A percentile compares a stretch with the other conserved stretches of the same genome.
Conservation (phyloP, 2,329 filamentous ascomycete genomes). For the Drechmeria coniospora region DNA sequence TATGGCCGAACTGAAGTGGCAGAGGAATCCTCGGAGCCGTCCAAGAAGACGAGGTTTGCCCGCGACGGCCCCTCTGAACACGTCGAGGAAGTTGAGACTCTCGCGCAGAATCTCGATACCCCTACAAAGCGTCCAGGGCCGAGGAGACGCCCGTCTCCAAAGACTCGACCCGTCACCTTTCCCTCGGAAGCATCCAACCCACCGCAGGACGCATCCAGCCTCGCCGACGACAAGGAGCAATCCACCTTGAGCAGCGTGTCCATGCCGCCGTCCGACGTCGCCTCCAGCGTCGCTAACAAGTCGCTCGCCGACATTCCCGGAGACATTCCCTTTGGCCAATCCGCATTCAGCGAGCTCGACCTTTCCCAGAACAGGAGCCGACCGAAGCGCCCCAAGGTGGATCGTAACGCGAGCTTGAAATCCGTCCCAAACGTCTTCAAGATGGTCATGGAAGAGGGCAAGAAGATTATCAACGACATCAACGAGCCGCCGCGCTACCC, state of each 20-base stretch:
- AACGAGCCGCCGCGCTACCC: slow-evolving; percentile 38
- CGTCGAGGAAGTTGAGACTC: slow-evolving; percentile 19
- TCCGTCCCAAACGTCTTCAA: slow-evolving; percentile 47
- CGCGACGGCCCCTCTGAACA: slow-evolving; percentile 9
- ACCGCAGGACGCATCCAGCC: slow-evolving; percentile 13
- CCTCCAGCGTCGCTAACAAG: slow-evolving; percentile 27
- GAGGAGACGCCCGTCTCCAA: slow-evolving; percentile 13
- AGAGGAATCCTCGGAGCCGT: slow-evolving; percentile 9
- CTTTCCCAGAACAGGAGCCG: slow-evolving; percentile 30
- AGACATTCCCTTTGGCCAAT: slow-evolving; percentile 49
- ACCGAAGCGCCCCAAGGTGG: slow-evolving; percentile 28
- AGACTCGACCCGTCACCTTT: slow-evolving; percentile 11
- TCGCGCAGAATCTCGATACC: slow-evolving; percentile 20
- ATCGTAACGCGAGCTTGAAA: slow-evolving; percentile 42
- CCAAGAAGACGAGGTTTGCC: slow-evolving; percentile 3
- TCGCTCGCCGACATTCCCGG: slow-evolving; percentile 37
- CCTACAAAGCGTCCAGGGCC: slow-evolving; percentile 21
- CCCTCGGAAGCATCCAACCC: slow-evolving; percentile 8
- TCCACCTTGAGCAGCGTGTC: slow-evolving; percentile 12
- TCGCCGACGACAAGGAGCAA: slow-evolving; percentile 15
- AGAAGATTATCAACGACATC: slow-evolving; percentile 48
- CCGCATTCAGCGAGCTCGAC: slow-evolving; percentile 51
- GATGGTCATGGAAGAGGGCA: slow-evolving; percentile 47
- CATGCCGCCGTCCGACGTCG: slow-evolving; percentile 16
- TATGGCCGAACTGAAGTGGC: slow-evolving; percentile 14